A percentile compares a stretch with the other conserved stretches of the same genome.
Evolutionary conservation across 495 filamentous ascomycete species (phyloP).

Genomic region (Aspergillus cristatus): DNA sequence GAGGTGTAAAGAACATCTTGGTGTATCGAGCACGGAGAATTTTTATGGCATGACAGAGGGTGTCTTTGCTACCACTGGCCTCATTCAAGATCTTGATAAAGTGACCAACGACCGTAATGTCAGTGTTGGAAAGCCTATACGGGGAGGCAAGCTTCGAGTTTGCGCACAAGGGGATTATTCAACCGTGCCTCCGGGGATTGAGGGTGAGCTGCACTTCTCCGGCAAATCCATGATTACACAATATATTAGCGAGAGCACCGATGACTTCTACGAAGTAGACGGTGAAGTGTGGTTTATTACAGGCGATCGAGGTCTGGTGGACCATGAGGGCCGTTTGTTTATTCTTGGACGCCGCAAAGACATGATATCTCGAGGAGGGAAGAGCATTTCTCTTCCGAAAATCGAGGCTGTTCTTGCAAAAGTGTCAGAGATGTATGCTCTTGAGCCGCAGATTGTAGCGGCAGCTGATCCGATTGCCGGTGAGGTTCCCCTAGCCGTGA

Average conservation of each 20-base stretch:
- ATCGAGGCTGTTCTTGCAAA: conserved; percentile 27
- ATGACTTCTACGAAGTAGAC: conserved; percentile 27
- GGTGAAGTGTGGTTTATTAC: conserved; percentile 27
- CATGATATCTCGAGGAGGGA: conserved; percentile 39
- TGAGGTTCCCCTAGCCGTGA: conserved; percentile 15
- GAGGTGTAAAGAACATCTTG: conserved; percentile 17
- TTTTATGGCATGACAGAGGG: conserved; percentile 38
- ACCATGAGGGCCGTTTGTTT: conserved; percentile 20
- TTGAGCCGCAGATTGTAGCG: conserved; percentile 13
- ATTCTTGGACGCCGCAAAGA: conserved; percentile 41
- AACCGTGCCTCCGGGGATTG: conserved; percentile 12
- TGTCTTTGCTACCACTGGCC: conserved; percentile 17
- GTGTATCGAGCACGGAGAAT: conserved; percentile 18
- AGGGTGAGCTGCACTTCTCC: conserved; percentile 35
- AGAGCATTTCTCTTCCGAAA: conserved; percentile 32
- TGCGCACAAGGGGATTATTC: conserved; percentile 14
- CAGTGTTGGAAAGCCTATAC: conserved; percentile 19
- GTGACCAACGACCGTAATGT: conserved; percentile 10
- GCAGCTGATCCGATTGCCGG: conserved; percentile 12
- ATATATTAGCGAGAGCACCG: conserved; percentile 18
- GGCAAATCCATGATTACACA: conserved; percentile 16
- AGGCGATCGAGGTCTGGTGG: conserved; percentile 38
- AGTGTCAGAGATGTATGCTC: conserved; percentile 10
- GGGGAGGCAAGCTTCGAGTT: conserved; percentile 25
- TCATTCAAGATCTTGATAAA: conserved; percentile 1